These are phyloP conservation scores for Periconia sp. DNA, from an alignment of 2,329 filamentous ascomycete genomes.

Conservation along the genomic window DNA sequence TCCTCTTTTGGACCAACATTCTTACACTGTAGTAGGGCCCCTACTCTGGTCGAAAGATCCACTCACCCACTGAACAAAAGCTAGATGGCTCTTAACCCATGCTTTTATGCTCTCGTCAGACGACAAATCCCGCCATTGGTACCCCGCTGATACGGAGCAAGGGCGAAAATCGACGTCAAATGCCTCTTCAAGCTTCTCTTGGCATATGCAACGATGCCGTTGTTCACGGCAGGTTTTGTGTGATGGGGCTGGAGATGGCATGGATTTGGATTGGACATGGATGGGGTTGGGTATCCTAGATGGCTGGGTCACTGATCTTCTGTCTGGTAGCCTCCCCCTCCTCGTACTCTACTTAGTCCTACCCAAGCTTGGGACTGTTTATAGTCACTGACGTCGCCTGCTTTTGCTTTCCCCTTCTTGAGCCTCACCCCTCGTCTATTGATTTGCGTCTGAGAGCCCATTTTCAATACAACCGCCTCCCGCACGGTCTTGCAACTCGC, in stretches of 20 bases:
- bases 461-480: conserved; percentile 7
- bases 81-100: neutral
- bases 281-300: conserved; percentile 15
- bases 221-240: conserved; percentile 17
- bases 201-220: conserved; percentile 34
- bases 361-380: conserved; percentile 12
- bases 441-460: conserved; percentile 12
- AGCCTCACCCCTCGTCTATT: conserved; percentile 14
- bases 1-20: neutral
- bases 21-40: neutral
- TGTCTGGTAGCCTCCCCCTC: conserved; percentile 14
- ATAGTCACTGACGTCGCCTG: conserved; percentile 23
- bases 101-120: neutral
- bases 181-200: conserved; percentile 21
- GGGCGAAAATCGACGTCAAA: conserved; percentile 14
- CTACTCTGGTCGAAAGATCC: conserved; percentile 8
- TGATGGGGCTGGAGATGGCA: neutral
- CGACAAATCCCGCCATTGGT: conserved; percentile 1
- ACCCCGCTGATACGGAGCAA: neutral
- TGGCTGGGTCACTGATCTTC: conserved; percentile 17
- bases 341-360: neutral
- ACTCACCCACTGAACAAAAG: conserved; percentile 17
- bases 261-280: neutral
- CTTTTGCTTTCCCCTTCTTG: conserved; percentile 9
- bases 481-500: conserved; percentile 31